Conservation (phyloP, 768 basidiomycete species). For the Lactarius pseudohatsudake region DNA sequence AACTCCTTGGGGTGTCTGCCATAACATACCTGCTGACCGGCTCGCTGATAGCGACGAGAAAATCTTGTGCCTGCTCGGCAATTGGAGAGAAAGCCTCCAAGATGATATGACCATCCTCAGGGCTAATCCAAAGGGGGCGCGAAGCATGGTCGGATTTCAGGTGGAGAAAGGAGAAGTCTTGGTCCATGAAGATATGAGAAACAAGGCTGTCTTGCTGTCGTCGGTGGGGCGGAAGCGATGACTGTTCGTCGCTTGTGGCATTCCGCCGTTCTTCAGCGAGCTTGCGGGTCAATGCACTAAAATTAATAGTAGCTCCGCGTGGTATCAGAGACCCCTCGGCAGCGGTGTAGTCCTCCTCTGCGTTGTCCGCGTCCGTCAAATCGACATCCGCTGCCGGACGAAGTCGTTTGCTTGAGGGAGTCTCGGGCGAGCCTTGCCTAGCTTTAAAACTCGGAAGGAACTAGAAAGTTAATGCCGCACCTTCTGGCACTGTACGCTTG, state of each 20-base stretch:
- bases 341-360: conserved; percentile 52
- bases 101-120: conserved; percentile 89
- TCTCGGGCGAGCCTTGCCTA: conserved; percentile 30
- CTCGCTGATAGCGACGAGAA: conserved; percentile 96
- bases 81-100: conserved; percentile 98
- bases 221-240: conserved; percentile 62
- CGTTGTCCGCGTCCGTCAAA: conserved; percentile 54
- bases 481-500: conserved; percentile 32
- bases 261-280: conserved; percentile 60
- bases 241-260: conserved; percentile 42
- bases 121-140: conserved; percentile 95
- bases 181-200: conserved; percentile 80
- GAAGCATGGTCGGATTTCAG: conserved; percentile 90
- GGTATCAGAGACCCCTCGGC: conserved; percentile 51
- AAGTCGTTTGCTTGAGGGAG: conserved; percentile 40
- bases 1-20: conserved; percentile 34
- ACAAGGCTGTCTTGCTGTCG: conserved; percentile 73
- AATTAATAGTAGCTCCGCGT: conserved; percentile 78
- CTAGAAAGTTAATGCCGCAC: conserved; percentile 25
- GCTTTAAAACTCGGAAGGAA: not conserved
- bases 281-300: conserved; percentile 79
- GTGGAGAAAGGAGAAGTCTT: conserved; percentile 84
- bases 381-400: conserved; percentile 55
- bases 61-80: conserved; percentile 97
- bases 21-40: conserved; percentile 91